Base-by-base conservation (phyloP, 352 stramenopile genomes). In the Globisporangium yorkense region DNA sequence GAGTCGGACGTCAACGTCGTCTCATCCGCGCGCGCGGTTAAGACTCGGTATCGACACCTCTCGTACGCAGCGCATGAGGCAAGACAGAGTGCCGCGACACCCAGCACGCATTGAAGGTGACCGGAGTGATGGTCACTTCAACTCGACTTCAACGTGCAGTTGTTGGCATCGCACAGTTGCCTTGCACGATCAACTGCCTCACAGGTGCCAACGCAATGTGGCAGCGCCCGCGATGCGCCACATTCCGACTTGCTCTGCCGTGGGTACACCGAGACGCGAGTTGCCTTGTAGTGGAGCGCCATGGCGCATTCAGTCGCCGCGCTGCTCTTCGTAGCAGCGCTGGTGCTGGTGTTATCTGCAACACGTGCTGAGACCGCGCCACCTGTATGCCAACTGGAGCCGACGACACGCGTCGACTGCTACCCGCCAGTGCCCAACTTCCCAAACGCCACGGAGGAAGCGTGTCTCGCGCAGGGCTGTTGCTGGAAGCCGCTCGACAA, bases 381-480 rank as follows among this genome's bases (percentile, higher is more conserved):
- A 9, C 33, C 33, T 3, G 33, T 9, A 12, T 39, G 33, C 8
- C 33, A 39, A 12, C 33, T 39, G 33, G 33, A 39, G n/a, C 48
- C 29, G 3, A 37, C 56, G 4, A n/a, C 16, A 2, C 80, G 80
- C 7, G 61, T 92, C 47, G 77, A 94, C 62, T 96, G 84, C 60
- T 94, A 92, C 57, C 84, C 84, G 24, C 60, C 68, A 10, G 62
- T 67, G 15, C 33, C 65, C 10, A 77, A 81, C 53, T 92, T 92
- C 55, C 83, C 78, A 7, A 81, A 79, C 39, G 71, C 67, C 33
- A 94, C 82, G 18, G 82, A 92, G 46, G 86, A 95, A 53, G 53
- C 80, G 20, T 96, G 86, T 72, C 57, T 84, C 24, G 86, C 84
- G 3, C 86, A 96, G 56, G 86, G 86, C 24, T 96, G 86, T 54